Evolutionary conservation across 352 stramenopile genomes (phyloP), one percentile per base, ranked within the genome.

Genomic region (Phytophthora pini): DNA sequence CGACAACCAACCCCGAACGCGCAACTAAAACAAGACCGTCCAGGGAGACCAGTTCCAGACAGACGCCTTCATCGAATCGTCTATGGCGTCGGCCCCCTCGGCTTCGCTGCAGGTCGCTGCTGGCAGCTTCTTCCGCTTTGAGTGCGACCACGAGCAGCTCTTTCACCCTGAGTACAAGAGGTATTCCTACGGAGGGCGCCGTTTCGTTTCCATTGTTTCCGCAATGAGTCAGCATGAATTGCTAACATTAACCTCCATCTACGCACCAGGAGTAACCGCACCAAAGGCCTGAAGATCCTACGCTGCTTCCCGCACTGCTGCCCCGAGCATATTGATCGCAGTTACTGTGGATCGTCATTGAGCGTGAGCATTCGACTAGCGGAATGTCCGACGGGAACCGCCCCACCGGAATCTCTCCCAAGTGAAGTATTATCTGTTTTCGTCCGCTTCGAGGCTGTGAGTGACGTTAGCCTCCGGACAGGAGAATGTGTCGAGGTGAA

Each of bases 281-380:
- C 83, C 43, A 92, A 90, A 40, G 81, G 83, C 0, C 70, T 90
- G 39, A 90, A 92, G 62, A 90, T 92, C 51, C 68, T 90, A 11
- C 76, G 81, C 15, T 80, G 72, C 63, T 93, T 93, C 51, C 82
- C 82, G 24, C 84, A 93, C 68, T 93, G 82, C 61, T 93, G 84
- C 44, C 82, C 82, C 0, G 68, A 84, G 39, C 84, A 93, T 54
- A 84, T 92, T 29, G 74, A 88, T 45, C 74, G 84, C 38, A 92
- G 84, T 64, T 92, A 92, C 50, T 90, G 84, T 49, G 84, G 84
- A 31, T 68, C 84, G 7, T 82, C 80, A 10, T 52, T 92, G 22
- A 80, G 84, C 31, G 68, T 89, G 13, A 61, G 62, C 17, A 71
- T 92, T 31, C 56, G 53, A 49, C 47, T 79, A 22, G 62, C 39